A percentile compares a stretch with the other conserved stretches of the same genome.
Conservation (phyloP, 805 yeast genomes). For the Metschnikowia rubicola region DNA sequence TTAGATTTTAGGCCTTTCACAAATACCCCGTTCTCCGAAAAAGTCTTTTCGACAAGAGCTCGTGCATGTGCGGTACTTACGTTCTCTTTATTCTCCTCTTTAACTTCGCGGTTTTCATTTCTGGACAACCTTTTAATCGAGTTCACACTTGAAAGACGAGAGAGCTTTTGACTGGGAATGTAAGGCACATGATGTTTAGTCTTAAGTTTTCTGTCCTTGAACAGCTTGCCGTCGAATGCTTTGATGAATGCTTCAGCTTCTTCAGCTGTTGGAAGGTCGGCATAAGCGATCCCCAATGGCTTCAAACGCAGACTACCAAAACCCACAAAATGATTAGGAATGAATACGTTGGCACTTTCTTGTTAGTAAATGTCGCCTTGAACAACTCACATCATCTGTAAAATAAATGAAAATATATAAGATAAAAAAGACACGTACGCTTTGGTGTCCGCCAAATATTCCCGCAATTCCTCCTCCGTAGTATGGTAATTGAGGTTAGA, state of each 20-base stretch:
- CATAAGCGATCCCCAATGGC: slow-evolving; percentile 54
- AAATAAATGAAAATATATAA: background rate
- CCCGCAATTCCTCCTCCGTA: slow-evolving; percentile 50
- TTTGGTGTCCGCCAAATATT: slow-evolving; percentile 40
- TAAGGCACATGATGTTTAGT: slow-evolving; percentile 44
- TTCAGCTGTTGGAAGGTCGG: slow-evolving; percentile 29
- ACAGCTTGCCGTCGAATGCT: slow-evolving; percentile 23
- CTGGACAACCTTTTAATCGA: slow-evolving; percentile 4
- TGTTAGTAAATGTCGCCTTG: background rate
- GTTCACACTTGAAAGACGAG: slow-evolving; percentile 5
- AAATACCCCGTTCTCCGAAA: slow-evolving; percentile 46
- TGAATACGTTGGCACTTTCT: slow-evolving; percentile 35
- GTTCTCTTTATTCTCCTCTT: slow-evolving; percentile 4
- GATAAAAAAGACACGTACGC: slow-evolving; percentile 38
- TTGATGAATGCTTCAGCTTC: slow-evolving; percentile 28
- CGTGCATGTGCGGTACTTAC: background rate
- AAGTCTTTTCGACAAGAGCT: slow-evolving; percentile 4
- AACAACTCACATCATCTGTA: background rate
- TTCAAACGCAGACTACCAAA: slow-evolving; percentile 39
- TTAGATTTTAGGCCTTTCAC: slow-evolving; percentile 39
- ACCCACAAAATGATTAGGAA: slow-evolving; percentile 53
- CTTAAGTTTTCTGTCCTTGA: slow-evolving; percentile 37
- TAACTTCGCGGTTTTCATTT: slow-evolving; percentile 2
- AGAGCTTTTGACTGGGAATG: slow-evolving; percentile 22
- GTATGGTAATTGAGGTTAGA: slow-evolving; percentile 52